phyloP scores from a whole-genome alignment of 164 flowering plant genomes.

The Cinnamomum micranthum region DNA sequence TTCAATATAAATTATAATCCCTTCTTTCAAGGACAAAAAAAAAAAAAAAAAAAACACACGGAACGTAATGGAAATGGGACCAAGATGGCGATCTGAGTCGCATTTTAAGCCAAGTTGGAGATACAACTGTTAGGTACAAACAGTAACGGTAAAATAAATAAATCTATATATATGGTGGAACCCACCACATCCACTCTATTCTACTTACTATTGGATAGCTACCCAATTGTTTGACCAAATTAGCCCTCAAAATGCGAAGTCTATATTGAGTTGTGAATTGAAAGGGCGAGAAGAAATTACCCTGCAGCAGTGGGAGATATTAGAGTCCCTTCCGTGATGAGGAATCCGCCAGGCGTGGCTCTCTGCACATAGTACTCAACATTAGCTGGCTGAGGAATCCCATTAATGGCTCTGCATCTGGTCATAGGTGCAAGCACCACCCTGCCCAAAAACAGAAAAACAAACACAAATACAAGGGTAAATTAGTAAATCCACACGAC shows the following conservation, averaged over 20 bases:
- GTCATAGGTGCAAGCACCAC: conserved; percentile 51
- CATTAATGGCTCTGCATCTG: conserved; percentile 38
- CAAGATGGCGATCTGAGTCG: no score
- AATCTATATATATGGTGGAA: no score
- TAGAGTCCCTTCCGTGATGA: conserved; percentile 41
- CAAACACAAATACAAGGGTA: no score
- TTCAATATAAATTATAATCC: no score
- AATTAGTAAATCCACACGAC: not conserved
- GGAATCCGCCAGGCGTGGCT: conserved; percentile 36
- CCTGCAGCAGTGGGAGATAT: conserved; percentile 44
- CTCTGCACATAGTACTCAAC: conserved; percentile 41
- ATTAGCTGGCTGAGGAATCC: conserved; percentile 29
- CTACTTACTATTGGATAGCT: not conserved
- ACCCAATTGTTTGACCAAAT: not conserved
- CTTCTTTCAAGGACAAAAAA: no score
- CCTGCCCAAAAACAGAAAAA: conserved; percentile 15
- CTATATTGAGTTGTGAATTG: no score
- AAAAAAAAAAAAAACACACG: no score
- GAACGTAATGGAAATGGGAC: no score
- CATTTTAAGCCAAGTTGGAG: no score
- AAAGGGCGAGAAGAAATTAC: conserved; percentile 27
- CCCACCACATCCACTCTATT: no score
- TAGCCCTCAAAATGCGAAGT: not conserved
- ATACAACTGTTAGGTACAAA: no score
- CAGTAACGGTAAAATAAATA: no score